phyloP scores from a whole-genome alignment of 2,329 filamentous ascomycete species.

The Chaetothyriales sp. region DNA sequence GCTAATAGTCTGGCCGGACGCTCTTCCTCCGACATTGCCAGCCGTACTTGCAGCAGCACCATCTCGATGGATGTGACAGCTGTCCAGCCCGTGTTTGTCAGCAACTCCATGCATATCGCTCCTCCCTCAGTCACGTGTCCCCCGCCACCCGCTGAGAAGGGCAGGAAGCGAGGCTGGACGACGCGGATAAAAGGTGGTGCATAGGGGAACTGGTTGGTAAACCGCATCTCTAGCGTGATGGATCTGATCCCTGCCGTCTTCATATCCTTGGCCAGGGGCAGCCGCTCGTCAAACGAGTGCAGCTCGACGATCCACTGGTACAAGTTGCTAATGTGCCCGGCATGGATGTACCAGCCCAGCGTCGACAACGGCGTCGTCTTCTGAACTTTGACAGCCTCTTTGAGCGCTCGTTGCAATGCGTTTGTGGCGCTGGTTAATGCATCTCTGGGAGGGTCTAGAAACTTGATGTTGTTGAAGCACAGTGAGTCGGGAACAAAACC shows the following conservation, averaged over 20 bases:
- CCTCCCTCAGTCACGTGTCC: conserved; percentile 76
- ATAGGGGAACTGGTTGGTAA: conserved; percentile 59
- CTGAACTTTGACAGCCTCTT: conserved; percentile 49
- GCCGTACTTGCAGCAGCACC: conserved; percentile 62
- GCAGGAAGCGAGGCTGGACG: conserved; percentile 62
- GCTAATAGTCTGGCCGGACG: conserved; percentile 58
- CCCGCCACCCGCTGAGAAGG: conserved; percentile 58
- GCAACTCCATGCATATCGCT: conserved; percentile 68
- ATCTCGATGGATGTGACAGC: conserved; percentile 59
- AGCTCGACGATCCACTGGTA: conserved; percentile 89
- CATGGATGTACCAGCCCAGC: conserved; percentile 72
- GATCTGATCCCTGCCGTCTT: conserved; percentile 44
- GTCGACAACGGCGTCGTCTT: conserved; percentile 43
- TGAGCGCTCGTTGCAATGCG: conserved; percentile 50
- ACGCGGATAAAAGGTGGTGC: conserved; percentile 74
- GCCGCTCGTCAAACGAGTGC: conserved; percentile 56
- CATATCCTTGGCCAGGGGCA: conserved; percentile 66
- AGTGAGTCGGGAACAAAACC: conserved; percentile 52
- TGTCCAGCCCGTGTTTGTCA: conserved; percentile 73
- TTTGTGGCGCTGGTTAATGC: conserved; percentile 47
- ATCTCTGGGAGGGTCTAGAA: conserved; percentile 51
- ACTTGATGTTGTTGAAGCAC: conserved; percentile 44
- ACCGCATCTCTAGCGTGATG: conserved; percentile 68
- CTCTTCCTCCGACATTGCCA: conserved; percentile 56
- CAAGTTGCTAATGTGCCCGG: conserved; percentile 50